A percentile compares a stretch with the other conserved stretches of the same genome.
Conservation (phyloP, 352 stramenopile species). For the Blastocystis sp. region DNA sequence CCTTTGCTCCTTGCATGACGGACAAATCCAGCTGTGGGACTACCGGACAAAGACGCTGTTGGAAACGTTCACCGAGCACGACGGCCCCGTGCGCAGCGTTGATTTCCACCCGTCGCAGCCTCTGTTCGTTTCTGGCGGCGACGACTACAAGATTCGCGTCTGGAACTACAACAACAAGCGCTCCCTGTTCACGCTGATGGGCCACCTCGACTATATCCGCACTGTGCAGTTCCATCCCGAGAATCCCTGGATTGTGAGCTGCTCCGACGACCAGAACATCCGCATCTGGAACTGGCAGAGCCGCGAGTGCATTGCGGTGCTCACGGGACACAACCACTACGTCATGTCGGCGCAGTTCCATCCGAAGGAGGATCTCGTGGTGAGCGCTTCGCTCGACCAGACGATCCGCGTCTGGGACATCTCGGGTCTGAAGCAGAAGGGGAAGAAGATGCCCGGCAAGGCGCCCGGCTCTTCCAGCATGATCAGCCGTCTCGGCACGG, state of each 20-base stretch:
- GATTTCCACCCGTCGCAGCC: slow-evolving; percentile 96
- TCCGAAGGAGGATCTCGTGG: slow-evolving; percentile 96
- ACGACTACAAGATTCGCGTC: slow-evolving; percentile 99
- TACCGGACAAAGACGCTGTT: slow-evolving; percentile 98
- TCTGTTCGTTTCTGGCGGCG: slow-evolving; percentile 94
- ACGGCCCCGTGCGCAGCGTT: slow-evolving; percentile 94
- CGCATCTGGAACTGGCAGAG: slow-evolving; percentile 99
- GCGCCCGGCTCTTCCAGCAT: not conserved
- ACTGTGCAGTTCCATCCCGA: slow-evolving; percentile 96
- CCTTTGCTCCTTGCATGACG: slow-evolving; percentile 97
- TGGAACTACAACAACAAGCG: slow-evolving; percentile 98
- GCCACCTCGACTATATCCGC: slow-evolving; percentile 99
- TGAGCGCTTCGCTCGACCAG: slow-evolving; percentile 95
- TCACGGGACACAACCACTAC: slow-evolving; percentile 99
- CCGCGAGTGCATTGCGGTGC: slow-evolving; percentile 92
- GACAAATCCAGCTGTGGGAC: slow-evolving; percentile 92
- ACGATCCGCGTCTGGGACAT: slow-evolving; percentile 99
- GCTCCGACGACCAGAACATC: slow-evolving; percentile 97
- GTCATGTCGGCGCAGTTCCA: slow-evolving; percentile 99
- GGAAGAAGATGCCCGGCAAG: slow-evolving; percentile 23
- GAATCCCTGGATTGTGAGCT: slow-evolving; percentile 96
- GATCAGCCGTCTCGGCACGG: slow-evolving; percentile 76
- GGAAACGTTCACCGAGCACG: slow-evolving; percentile 98
- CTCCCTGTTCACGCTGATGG: slow-evolving; percentile 96
- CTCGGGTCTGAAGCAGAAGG: slow-evolving; percentile 88